phyloP scores from a whole-genome alignment of 2,329 filamentous ascomycete genomes.

The Magnaporthiopsis incrustans region DNA sequence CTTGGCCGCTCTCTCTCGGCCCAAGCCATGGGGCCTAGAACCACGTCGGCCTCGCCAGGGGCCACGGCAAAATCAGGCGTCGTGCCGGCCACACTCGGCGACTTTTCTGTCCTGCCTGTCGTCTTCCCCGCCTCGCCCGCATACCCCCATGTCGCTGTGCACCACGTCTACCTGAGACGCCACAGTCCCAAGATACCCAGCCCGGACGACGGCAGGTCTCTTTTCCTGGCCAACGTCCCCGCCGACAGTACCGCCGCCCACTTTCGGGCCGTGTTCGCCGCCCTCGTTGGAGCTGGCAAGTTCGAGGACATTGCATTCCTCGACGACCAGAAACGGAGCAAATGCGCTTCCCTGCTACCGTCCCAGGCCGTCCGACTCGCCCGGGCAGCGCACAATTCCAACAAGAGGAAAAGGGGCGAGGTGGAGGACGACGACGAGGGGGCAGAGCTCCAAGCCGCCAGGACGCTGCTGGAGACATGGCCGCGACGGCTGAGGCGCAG shows the following conservation, averaged over 20 bases:
- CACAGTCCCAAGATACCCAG: slow-evolving; percentile 75
- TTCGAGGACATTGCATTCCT: slow-evolving; percentile 76
- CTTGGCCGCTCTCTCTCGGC: background rate
- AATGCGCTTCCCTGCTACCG: slow-evolving; percentile 29
- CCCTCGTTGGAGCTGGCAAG: slow-evolving; percentile 66
- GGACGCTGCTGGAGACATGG: slow-evolving; percentile 64
- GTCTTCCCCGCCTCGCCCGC: slow-evolving; percentile 55
- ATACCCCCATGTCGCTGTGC: slow-evolving; percentile 45
- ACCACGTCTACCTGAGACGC: slow-evolving; percentile 80
- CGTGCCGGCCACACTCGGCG: slow-evolving; percentile 28
- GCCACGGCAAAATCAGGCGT: background rate
- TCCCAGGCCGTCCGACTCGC: slow-evolving; percentile 31
- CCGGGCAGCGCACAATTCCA: slow-evolving; percentile 25
- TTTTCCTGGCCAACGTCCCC: slow-evolving; percentile 89
- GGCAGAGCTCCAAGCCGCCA: slow-evolving; percentile 37
- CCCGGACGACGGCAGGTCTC: slow-evolving; percentile 63
- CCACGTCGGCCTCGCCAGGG: background rate
- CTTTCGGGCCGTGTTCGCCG: slow-evolving; percentile 66
- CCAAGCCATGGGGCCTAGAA: background rate
- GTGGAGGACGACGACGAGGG: slow-evolving; percentile 36
- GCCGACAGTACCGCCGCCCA: slow-evolving; percentile 72
- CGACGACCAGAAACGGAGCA: slow-evolving; percentile 32
- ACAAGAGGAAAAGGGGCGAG: slow-evolving; percentile 41
- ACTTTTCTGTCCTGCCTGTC: slow-evolving; percentile 64
- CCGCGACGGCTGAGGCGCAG: slow-evolving; percentile 60